A percentile compares a stretch with the other conserved stretches of the same genome.
Conservation (phyloP, 345 rosid species). For the Acer yangbiense region DNA sequence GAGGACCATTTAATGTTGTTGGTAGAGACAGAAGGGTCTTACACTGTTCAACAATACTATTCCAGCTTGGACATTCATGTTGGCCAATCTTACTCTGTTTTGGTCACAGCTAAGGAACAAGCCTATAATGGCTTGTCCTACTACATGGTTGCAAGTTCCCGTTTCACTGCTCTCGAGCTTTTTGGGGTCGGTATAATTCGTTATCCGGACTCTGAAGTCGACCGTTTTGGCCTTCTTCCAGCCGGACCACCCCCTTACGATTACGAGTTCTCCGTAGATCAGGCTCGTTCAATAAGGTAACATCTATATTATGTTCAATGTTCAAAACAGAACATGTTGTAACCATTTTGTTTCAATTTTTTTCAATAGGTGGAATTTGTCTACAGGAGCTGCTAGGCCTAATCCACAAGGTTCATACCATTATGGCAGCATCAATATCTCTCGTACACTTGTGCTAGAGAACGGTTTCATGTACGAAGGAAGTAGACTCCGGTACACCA, state of each 20-base stretch:
- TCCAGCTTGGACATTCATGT: slow-evolving; percentile 42
- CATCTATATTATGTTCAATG: no score
- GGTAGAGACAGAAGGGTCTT: slow-evolving; percentile 51
- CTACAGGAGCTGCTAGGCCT: slow-evolving; percentile 48
- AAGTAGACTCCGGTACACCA: slow-evolving; percentile 31
- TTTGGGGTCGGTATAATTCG: slow-evolving; percentile 32
- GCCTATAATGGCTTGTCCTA: slow-evolving; percentile 24
- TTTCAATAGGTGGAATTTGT: slow-evolving; percentile 38
- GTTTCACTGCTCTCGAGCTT: slow-evolving; percentile 31
- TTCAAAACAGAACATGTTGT: background rate
- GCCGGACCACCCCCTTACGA: slow-evolving; percentile 30
- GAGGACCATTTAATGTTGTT: slow-evolving; percentile 31
- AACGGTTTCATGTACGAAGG: slow-evolving; percentile 27
- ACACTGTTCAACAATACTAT: slow-evolving; percentile 31
- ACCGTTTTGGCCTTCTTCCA: slow-evolving; percentile 32
- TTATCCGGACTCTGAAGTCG: slow-evolving; percentile 34
- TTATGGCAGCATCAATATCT: slow-evolving; percentile 40
- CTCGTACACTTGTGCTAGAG: slow-evolving; percentile 39
- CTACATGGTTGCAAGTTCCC: slow-evolving; percentile 48
- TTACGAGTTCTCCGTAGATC: slow-evolving; percentile 41
- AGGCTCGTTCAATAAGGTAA: slow-evolving; percentile 46
- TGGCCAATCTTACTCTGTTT: slow-evolving; percentile 41
- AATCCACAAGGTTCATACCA: slow-evolving; percentile 57
- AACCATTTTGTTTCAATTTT: no score
- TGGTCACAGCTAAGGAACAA: slow-evolving; percentile 37